Percentiles rank a stretch among this genome's conserved stretches.
phyloP scores from a whole-genome alignment of 441 rosid species.

The Croton setiger region DNA sequence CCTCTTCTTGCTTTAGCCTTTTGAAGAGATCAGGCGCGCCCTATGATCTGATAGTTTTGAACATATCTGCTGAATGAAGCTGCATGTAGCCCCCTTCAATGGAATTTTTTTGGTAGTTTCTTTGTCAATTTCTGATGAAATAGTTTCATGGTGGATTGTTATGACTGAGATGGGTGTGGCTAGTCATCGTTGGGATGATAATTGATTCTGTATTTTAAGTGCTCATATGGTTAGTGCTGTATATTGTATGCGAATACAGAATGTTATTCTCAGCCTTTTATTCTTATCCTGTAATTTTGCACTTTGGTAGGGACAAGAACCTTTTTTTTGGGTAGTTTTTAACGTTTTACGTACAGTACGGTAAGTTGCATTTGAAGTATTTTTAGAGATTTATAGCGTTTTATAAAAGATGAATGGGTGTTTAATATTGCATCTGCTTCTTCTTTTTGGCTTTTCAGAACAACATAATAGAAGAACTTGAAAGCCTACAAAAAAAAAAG shows the following conservation, averaged over 20 bases:
- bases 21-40: constrained; percentile 7
- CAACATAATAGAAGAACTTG: too few relatives aligned
- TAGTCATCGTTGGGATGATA: background rate
- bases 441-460: too few relatives aligned
- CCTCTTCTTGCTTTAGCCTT: constrained; percentile 6
- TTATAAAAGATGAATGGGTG: too few relatives aligned
- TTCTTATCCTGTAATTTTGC: background rate
- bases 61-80: background rate
- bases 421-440: too few relatives aligned
- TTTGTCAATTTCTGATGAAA: background rate
- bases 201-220: background rate
- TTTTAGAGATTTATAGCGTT: too few relatives aligned
- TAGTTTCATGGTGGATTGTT: background rate
- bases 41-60: constrained; percentile 4
- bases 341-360: too few relatives aligned
- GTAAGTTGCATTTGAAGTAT: too few relatives aligned
- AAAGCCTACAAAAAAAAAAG: too few relatives aligned
- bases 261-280: background rate
- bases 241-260: too few relatives aligned
- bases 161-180: background rate
- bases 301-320: too few relatives aligned
- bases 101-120: background rate
- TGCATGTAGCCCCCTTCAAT: background rate
- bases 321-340: background rate
- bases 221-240: background rate